phyloP scores from a whole-genome alignment of 148 eudicot species.

The Rhododendron ferrugineum region DNA sequence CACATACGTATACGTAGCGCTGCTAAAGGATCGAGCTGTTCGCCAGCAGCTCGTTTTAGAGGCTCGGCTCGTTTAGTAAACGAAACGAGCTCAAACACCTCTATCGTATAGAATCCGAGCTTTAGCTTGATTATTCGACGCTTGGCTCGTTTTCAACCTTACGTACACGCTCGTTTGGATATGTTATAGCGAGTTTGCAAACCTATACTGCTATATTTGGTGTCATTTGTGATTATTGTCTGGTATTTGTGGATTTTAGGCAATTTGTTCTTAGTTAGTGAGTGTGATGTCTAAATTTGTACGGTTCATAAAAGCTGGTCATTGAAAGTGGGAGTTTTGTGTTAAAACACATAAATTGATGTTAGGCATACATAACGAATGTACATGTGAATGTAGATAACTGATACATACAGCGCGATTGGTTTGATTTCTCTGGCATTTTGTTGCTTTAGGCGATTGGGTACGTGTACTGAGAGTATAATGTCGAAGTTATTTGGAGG shows the following conservation, averaged over 20 bases:
- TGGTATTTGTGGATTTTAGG: background rate
- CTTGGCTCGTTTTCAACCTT: background rate
- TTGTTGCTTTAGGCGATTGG: conserved; percentile 26
- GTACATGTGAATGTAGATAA: background rate
- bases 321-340: background rate
- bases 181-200: background rate
- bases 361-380: background rate
- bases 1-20: no score
- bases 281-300: background rate
- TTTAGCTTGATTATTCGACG: no score
- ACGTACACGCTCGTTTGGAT: background rate
- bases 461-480: conserved; percentile 38
- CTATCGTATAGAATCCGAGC: no score
- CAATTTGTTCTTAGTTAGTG: background rate
- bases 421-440: background rate
- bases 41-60: no score
- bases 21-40: no score
- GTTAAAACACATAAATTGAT: background rate
- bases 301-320: background rate
- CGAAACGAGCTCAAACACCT: no score
- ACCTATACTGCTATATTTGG: background rate
- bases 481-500: conserved; percentile 65
- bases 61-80: no score
- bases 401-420: background rate
- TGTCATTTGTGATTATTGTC: background rate